A percentile compares a stretch with the other conserved stretches of the same genome.
phyloP scores from a whole-genome alignment of 2,329 filamentous ascomycete genomes.

The Fusarium avenaceum region DNA sequence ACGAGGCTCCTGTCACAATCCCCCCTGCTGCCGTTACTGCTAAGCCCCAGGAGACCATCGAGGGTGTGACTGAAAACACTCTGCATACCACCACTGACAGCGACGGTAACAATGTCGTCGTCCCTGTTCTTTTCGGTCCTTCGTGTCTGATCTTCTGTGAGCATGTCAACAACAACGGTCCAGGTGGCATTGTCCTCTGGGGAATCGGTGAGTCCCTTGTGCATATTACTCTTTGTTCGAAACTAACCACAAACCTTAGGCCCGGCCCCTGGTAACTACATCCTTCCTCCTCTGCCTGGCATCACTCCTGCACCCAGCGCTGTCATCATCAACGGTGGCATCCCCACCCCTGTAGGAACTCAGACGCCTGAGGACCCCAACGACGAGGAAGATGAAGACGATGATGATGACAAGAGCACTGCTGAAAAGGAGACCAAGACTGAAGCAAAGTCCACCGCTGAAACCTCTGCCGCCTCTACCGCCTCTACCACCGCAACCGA shows the following conservation, averaged over 20 bases:
- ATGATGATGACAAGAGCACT: slow-evolving; percentile 2
- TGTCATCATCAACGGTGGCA: slow-evolving; percentile 7
- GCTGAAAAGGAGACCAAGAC: slow-evolving; percentile 13
- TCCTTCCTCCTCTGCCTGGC: slow-evolving; percentile 9
- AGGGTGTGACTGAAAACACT: slow-evolving; percentile 7
- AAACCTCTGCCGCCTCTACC: not conserved
- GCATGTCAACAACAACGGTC: slow-evolving; percentile 9
- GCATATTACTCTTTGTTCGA: not conserved
- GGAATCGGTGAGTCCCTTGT: not conserved
- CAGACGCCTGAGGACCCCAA: slow-evolving; percentile 1
- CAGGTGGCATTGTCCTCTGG: slow-evolving; percentile 12
- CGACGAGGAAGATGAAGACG: not conserved
- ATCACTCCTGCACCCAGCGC: slow-evolving; percentile 10
- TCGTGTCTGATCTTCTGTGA: slow-evolving; percentile 15
- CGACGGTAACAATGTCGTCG: slow-evolving; percentile 5
- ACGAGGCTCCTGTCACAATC: slow-evolving; percentile 3
- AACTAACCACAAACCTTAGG: not conserved
- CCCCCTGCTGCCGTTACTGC: slow-evolving; percentile 1
- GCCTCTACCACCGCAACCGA: not conserved
- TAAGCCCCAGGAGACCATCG: slow-evolving; percentile 3
- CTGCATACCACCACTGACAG: slow-evolving; percentile 5
- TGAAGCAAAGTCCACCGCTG: slow-evolving; percentile 1
- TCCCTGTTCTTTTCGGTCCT: slow-evolving; percentile 3
- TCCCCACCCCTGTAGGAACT: slow-evolving; percentile 9
- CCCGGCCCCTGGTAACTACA: slow-evolving; percentile 6